phyloP scores from a whole-genome alignment of 2,329 filamentous ascomycete genomes.

The Capronia coronata region DNA sequence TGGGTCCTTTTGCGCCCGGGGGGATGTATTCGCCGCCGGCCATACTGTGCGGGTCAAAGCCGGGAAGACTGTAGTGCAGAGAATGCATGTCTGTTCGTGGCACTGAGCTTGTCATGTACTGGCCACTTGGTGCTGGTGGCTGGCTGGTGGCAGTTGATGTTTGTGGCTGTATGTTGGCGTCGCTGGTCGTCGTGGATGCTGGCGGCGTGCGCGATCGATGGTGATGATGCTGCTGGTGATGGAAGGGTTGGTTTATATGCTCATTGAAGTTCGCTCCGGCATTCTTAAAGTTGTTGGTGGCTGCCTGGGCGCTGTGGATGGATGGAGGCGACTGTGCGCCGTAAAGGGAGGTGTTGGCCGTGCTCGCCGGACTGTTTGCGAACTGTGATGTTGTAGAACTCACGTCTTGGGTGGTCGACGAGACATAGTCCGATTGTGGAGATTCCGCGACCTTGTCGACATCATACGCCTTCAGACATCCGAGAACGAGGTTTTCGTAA shows the following conservation, averaged over 20 bases:
- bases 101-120: slow-evolving; percentile 14
- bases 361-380: slow-evolving; percentile 37
- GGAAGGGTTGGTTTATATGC: slow-evolving; percentile 8
- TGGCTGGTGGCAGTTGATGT: background rate
- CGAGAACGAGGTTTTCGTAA: slow-evolving; percentile 76
- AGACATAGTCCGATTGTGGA: slow-evolving; percentile 36
- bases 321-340: slow-evolving; percentile 32
- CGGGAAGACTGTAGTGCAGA: slow-evolving; percentile 23
- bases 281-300: slow-evolving; percentile 31
- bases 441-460: slow-evolving; percentile 37
- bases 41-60: slow-evolving; percentile 16
- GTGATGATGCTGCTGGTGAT: background rate
- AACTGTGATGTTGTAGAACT: slow-evolving; percentile 26
- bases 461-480: slow-evolving; percentile 84
- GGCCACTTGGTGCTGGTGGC: too few species aligned
- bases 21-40: slow-evolving; percentile 12
- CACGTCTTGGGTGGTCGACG: slow-evolving; percentile 35
- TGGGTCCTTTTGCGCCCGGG: slow-evolving; percentile 9
- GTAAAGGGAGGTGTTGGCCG: slow-evolving; percentile 33
- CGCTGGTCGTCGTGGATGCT: background rate
- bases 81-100: slow-evolving; percentile 10
- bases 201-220: background rate
- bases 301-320: slow-evolving; percentile 28
- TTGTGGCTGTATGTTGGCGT: slow-evolving; percentile 7
- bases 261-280: slow-evolving; percentile 22